Conservation (phyloP, 129 eudicot genomes). For the Oenanthe sinensis region DNA sequence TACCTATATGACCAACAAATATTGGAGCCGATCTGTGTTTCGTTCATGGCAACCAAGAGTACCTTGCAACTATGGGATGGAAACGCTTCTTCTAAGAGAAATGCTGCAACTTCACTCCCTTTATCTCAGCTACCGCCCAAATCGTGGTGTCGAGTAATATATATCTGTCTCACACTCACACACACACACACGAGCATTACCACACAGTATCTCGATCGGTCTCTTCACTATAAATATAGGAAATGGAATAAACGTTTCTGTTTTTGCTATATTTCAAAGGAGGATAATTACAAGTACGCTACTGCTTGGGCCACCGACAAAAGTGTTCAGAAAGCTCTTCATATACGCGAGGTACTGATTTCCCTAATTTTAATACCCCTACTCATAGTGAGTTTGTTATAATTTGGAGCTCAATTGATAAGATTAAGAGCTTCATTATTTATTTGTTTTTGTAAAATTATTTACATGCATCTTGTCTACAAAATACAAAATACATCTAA, state of each 20-base stretch:
- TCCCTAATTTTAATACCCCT: background rate
- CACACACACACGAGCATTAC: background rate
- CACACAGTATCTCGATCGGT: background rate
- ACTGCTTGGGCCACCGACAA: conserved; percentile 14
- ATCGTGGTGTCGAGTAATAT: conserved; percentile 12
- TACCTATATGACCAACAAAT: background rate
- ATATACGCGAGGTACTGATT: conserved; percentile 14
- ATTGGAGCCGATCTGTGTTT: conserved; percentile 2
- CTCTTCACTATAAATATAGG: background rate
- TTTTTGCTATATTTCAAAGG: background rate
- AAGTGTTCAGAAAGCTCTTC: conserved; percentile 21
- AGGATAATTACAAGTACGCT: background rate
- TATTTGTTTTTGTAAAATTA: background rate
- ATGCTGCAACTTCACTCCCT: background rate
- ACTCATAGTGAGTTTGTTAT: too few species aligned
- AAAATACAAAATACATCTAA: too few species aligned
- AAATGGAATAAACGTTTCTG: background rate
- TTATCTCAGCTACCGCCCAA: background rate
- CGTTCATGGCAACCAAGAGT: background rate
- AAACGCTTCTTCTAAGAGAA: background rate
- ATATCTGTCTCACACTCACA: background rate
- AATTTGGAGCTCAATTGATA: background rate
- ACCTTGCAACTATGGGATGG: background rate
- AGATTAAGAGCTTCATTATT: background rate
- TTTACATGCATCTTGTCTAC: background rate